Conservation (phyloP, 1,284 basidiomycete species). For the Sanghuangporus baumii region DNA sequence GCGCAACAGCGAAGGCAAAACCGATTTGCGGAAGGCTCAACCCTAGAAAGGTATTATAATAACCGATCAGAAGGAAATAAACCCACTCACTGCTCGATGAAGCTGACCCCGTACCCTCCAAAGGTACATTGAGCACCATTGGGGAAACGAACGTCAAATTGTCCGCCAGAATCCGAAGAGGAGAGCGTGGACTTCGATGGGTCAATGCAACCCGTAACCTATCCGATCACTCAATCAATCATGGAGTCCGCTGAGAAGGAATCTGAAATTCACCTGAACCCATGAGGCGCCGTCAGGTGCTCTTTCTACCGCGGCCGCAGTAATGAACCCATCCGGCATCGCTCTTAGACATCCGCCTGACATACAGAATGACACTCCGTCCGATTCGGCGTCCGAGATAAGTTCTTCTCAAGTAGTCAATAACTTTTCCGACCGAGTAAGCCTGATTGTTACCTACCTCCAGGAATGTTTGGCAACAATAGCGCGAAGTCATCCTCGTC, state of each 20-base stretch:
- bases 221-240: neutral
- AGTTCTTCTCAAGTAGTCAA: constrained; percentile 27
- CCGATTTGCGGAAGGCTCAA: constrained; percentile 39
- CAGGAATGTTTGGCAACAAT: constrained; percentile 32
- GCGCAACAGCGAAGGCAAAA: constrained; percentile 48
- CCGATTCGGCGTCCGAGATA: constrained; percentile 39
- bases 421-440: neutral
- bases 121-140: constrained; percentile 47
- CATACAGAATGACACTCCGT: constrained; percentile 36
- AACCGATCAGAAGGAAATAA: neutral
- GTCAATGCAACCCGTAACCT: constrained; percentile 49
- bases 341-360: constrained; percentile 27
- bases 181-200: constrained; percentile 34
- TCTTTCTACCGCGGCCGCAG: constrained; percentile 32
- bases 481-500: constrained; percentile 34
- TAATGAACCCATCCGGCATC: constrained; percentile 37
- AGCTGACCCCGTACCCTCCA: constrained; percentile 46
- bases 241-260: neutral
- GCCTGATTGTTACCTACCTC: constrained; percentile 28
- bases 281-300: constrained; percentile 35
- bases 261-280: constrained; percentile 32
- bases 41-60: constrained; percentile 25
- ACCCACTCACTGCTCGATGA: constrained; percentile 41
- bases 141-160: constrained; percentile 45
- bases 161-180: constrained; percentile 38